phyloP scores from a whole-genome alignment of 331 rosid species.

The Telfairia occidentalis region DNA sequence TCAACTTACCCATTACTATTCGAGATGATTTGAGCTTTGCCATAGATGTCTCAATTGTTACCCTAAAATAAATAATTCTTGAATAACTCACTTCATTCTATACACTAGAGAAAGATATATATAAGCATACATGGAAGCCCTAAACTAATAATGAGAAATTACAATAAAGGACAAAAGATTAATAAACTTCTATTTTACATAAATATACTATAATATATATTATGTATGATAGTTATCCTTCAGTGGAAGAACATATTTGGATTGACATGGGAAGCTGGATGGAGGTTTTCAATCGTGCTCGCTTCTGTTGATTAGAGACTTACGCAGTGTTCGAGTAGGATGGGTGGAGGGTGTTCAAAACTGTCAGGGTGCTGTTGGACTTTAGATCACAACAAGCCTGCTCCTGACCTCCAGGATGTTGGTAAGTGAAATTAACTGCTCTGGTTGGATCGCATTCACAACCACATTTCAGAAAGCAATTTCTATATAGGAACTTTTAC shows the following conservation, averaged over 20 bases:
- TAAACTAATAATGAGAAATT: too few relatives aligned
- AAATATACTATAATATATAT: too few relatives aligned
- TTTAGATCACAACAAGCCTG: constrained; percentile 23
- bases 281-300: background rate
- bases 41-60: background rate
- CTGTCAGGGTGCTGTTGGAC: constrained; percentile 31
- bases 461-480: constrained; percentile 12
- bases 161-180: too few relatives aligned
- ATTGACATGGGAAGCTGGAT: constrained; percentile 10
- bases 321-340: constrained; percentile 24
- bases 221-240: background rate
- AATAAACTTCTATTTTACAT: too few relatives aligned
- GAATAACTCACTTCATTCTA: too few relatives aligned
- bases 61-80: background rate
- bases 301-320: background rate
- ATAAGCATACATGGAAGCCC: too few relatives aligned
- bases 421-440: constrained; percentile 27
- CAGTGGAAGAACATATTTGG: background rate
- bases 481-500: constrained; percentile 10
- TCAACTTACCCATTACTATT: background rate
- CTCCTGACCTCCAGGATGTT: constrained; percentile 22
- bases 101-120: too few relatives aligned
- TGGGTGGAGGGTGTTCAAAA: constrained; percentile 53
- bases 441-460: background rate
- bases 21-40: background rate